Evolutionary conservation across 192 early-diverging fungal species (phyloP).

Genomic region (Backusella tuberculispora): DNA sequence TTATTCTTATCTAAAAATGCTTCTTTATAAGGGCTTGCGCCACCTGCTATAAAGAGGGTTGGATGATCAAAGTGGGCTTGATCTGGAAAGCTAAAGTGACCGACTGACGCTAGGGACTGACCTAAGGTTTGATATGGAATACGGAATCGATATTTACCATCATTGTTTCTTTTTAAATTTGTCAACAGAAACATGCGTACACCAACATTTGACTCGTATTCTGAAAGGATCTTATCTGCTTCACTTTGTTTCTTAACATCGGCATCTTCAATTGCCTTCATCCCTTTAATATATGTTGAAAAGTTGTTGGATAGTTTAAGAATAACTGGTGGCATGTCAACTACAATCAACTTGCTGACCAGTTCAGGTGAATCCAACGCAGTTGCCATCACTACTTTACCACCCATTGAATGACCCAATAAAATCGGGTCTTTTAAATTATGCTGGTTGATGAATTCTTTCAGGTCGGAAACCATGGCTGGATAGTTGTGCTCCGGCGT

Average conservation of each 20-base stretch:
- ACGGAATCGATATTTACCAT: slow-evolving; percentile 61
- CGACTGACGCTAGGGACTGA: slow-evolving; percentile 54
- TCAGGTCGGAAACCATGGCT: slow-evolving; percentile 83
- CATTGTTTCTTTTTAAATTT: slow-evolving; percentile 67
- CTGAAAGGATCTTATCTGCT: slow-evolving; percentile 62
- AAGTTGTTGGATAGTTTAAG: slow-evolving; percentile 59
- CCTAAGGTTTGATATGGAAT: slow-evolving; percentile 77
- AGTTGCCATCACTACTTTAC: slow-evolving; percentile 76
- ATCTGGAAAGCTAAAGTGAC: slow-evolving; percentile 51
- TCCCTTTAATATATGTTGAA: slow-evolving; percentile 53
- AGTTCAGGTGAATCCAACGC: slow-evolving; percentile 55
- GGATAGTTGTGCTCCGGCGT: slow-evolving; percentile 62
- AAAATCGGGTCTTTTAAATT: slow-evolving; percentile 59
- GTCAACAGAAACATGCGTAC: slow-evolving; percentile 89
- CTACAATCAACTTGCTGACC: slow-evolving; percentile 64
- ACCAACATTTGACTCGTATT: slow-evolving; percentile 52
- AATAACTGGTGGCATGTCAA: slow-evolving; percentile 70
- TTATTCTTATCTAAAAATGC: slow-evolving; percentile 39
- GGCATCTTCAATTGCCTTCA: slow-evolving; percentile 60
- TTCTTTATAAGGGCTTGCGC: slow-evolving; percentile 66
- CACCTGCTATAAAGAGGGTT: slow-evolving; percentile 85
- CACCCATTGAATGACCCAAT: slow-evolving; percentile 93
- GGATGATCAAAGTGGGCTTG: slow-evolving; percentile 56
- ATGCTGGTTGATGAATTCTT: slow-evolving; percentile 66
- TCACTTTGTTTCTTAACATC: slow-evolving; percentile 57